Conservation (phyloP, 176 grass and related monocot genomes). For the Hordeum marinum region DNA sequence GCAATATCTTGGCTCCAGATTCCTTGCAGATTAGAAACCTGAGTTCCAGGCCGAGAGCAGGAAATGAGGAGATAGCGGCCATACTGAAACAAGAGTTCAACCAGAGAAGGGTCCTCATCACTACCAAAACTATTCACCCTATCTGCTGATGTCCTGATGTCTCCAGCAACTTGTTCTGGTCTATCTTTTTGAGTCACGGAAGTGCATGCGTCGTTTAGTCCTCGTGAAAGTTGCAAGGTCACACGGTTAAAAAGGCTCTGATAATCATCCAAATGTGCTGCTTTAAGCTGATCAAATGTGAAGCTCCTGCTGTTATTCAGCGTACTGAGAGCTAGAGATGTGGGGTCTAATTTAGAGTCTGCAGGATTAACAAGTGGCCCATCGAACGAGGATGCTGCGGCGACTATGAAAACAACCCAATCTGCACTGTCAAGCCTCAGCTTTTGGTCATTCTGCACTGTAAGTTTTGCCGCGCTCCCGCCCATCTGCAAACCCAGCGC, state of each 20-base stretch:
- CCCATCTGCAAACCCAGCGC: constrained; percentile 41
- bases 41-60: constrained; percentile 64
- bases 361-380: constrained; percentile 58
- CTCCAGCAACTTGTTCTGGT: constrained; percentile 9
- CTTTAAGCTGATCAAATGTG: constrained; percentile 45
- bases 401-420: constrained; percentile 54
- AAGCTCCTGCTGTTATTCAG: constrained; percentile 39
- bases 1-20: constrained; percentile 61
- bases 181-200: neutral
- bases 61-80: constrained; percentile 81
- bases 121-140: constrained; percentile 53
- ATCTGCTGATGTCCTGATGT: constrained; percentile 42
- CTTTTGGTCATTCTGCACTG: constrained; percentile 36
- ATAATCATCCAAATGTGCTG: constrained; percentile 77
- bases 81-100: constrained; percentile 78
- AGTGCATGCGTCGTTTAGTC: neutral
- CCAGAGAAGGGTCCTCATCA: constrained; percentile 71
- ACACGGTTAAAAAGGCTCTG: constrained; percentile 68
- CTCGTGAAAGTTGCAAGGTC: constrained; percentile 46
- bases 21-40: constrained; percentile 72
- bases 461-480: neutral
- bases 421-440: constrained; percentile 62
- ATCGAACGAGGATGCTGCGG: constrained; percentile 55
- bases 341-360: constrained; percentile 51
- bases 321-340: constrained; percentile 25